These are phyloP conservation scores for Prunella vulgaris DNA, from an alignment of 257 asterid genomes.

Conservation along the genomic window DNA sequence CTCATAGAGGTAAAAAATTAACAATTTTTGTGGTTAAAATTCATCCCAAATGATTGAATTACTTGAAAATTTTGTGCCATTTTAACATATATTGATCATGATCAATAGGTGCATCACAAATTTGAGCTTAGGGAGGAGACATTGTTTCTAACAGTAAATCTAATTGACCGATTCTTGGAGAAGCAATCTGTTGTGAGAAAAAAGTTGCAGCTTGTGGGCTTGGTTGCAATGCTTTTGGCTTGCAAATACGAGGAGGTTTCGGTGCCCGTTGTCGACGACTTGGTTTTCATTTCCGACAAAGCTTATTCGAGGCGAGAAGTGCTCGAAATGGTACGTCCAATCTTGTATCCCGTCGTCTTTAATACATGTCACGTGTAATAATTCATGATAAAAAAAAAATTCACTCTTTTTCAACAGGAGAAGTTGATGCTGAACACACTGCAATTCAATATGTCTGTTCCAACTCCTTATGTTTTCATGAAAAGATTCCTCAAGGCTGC, in stretches of 20 bases:
- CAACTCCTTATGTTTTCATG: slow-evolving; percentile 85
- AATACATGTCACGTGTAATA: background rate
- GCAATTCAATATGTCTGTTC: slow-evolving; percentile 84
- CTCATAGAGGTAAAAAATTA: slow-evolving; percentile 62
- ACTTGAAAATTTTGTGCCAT: background rate
- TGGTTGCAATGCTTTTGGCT: slow-evolving; percentile 87
- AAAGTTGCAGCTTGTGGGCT: slow-evolving; percentile 88
- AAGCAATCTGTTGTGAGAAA: slow-evolving; percentile 72
- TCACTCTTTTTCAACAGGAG: slow-evolving; percentile 43
- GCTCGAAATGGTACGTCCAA: slow-evolving; percentile 64
- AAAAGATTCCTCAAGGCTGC: slow-evolving; percentile 88
- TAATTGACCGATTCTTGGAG: slow-evolving; percentile 78
- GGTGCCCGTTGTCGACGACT: slow-evolving; percentile 83
- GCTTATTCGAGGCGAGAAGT: slow-evolving; percentile 80
- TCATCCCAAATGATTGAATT: background rate
- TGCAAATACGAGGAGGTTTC: slow-evolving; percentile 94
- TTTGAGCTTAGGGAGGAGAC: slow-evolving; percentile 88
- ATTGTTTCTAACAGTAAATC: slow-evolving; percentile 64
- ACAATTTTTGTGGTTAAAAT: background rate
- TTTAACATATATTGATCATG: background rate
- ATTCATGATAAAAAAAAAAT: too few relatives aligned
- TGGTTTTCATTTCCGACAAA: slow-evolving; percentile 80
- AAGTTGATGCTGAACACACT: slow-evolving; percentile 73
- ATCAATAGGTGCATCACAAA: slow-evolving; percentile 85
- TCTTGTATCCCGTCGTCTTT: too few relatives aligned